Conservation (phyloP, 1,284 basidiomycete genomes). For the Apiotrichum veenhuisii region DNA sequence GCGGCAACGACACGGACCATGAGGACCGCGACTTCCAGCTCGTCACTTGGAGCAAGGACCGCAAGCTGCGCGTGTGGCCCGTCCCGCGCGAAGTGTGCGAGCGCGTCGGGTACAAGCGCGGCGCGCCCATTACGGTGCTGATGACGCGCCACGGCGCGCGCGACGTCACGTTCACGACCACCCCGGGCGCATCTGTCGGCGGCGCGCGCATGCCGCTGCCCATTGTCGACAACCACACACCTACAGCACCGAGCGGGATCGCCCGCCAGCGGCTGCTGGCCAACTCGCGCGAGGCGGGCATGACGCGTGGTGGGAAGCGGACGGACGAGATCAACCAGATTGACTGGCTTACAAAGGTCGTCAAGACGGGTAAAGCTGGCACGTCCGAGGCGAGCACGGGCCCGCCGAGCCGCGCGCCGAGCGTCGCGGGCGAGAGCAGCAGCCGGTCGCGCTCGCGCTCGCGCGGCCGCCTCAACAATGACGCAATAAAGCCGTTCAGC, state of each 20-base stretch:
- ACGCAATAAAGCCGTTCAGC: conserved; percentile 5
- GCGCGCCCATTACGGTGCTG: conserved; percentile 53
- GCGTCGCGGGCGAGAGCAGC: conserved; percentile 20
- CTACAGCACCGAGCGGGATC: conserved; percentile 33
- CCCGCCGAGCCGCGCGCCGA: conserved; percentile 9
- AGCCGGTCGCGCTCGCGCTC: conserved; percentile 25
- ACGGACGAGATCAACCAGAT: conserved; percentile 44
- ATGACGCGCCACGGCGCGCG: conserved; percentile 52
- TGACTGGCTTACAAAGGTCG: conserved; percentile 49
- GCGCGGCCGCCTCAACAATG: not conserved
- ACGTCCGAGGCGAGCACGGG: conserved; percentile 7
- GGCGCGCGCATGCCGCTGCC: not conserved
- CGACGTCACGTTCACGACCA: conserved; percentile 43
- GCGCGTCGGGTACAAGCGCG: conserved; percentile 52
- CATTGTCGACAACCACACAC: conserved; percentile 14
- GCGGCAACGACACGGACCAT: conserved; percentile 51
- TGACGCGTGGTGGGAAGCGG: conserved; percentile 46
- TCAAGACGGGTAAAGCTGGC: conserved; percentile 19
- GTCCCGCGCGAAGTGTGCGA: conserved; percentile 60
- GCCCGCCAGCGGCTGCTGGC: conserved; percentile 31
- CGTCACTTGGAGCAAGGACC: conserved; percentile 95
- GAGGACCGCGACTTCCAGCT: conserved; percentile 79
- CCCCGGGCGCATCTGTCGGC: conserved; percentile 5
- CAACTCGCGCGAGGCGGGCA: conserved; percentile 34
- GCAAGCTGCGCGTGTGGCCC: conserved; percentile 88